A percentile compares a stretch with the other conserved stretches of the same genome.
These are phyloP conservation scores for Cercospora zeina DNA, from an alignment of 2,329 filamentous ascomycete genomes.

Conservation along the genomic window DNA sequence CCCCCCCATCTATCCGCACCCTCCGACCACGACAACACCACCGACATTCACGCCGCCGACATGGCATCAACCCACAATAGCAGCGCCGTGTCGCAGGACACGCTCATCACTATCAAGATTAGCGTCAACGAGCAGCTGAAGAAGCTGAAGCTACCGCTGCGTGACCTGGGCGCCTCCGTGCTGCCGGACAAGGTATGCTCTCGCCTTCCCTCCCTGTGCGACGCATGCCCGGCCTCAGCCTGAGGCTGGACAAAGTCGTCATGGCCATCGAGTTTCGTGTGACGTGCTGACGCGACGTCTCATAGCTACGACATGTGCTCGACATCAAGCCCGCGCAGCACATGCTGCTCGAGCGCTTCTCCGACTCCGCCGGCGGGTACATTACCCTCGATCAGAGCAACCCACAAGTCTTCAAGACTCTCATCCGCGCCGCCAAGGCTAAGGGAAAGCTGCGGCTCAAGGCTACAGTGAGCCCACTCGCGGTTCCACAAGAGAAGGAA, in stretches of 20 bases:
- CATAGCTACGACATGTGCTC: conserved; percentile 69
- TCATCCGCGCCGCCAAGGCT: conserved; percentile 93
- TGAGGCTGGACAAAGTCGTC: conserved; percentile 4
- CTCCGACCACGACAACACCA: conserved; percentile 7
- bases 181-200: conserved; percentile 79
- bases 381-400: conserved; percentile 77
- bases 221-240: conserved; percentile 1
- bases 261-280: conserved; percentile 1
- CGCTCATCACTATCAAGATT: conserved; percentile 82
- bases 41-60: conserved; percentile 27
- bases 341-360: conserved; percentile 84
- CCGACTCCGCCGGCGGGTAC: conserved; percentile 82
- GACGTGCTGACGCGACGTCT: conserved; percentile 26
- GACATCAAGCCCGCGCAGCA: conserved; percentile 62
- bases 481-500: conserved; percentile 24
- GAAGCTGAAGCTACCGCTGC: conserved; percentile 85
- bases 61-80: conserved; percentile 40
- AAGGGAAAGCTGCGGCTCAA: conserved; percentile 94
- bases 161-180: conserved; percentile 71
- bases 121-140: conserved; percentile 72
- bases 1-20: conserved; percentile 10
- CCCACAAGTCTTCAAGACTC: conserved; percentile 86
- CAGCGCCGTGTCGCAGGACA: conserved; percentile 61
- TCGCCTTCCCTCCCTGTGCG: conserved; percentile 14
- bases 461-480: conserved; percentile 38